These are phyloP conservation scores for Pleurotus tuoliensis DNA, from an alignment of 768 basidiomycete species.

Conservation along the genomic window DNA sequence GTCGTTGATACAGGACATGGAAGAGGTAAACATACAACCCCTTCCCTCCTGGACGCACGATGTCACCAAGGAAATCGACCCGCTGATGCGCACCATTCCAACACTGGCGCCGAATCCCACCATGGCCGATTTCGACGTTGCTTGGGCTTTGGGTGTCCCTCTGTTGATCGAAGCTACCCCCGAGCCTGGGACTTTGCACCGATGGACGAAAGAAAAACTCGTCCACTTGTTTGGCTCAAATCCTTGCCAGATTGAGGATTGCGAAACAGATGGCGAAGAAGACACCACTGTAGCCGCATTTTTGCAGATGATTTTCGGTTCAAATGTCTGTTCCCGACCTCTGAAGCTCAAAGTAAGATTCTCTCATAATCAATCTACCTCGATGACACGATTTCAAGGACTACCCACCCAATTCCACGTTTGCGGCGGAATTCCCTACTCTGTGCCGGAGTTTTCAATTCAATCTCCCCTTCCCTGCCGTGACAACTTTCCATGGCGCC, in stretches of 20 bases:
- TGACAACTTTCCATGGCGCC: background rate
- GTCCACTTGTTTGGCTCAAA: background rate
- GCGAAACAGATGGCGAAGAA: background rate
- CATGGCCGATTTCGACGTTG: background rate
- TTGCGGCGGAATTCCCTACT: background rate
- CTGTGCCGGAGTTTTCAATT: background rate
- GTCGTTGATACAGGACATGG: background rate
- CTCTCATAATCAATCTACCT: background rate
- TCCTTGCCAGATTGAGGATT: background rate
- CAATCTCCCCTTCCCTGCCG: background rate
- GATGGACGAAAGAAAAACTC: background rate
- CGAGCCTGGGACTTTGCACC: background rate
- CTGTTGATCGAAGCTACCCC: background rate
- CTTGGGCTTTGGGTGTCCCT: background rate
- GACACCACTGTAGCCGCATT: background rate
- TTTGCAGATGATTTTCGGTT: background rate
- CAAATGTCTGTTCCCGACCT: background rate
- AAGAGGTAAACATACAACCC: background rate
- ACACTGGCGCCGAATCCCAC: background rate
- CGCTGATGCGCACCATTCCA: background rate
- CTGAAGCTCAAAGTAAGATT: background rate
- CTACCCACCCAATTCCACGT: background rate
- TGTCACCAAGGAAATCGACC: background rate
- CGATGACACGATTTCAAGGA: background rate
- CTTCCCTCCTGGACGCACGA: background rate